phyloP scores from a whole-genome alignment of 768 basidiomycete genomes.

The Amanita jacksonii region DNA sequence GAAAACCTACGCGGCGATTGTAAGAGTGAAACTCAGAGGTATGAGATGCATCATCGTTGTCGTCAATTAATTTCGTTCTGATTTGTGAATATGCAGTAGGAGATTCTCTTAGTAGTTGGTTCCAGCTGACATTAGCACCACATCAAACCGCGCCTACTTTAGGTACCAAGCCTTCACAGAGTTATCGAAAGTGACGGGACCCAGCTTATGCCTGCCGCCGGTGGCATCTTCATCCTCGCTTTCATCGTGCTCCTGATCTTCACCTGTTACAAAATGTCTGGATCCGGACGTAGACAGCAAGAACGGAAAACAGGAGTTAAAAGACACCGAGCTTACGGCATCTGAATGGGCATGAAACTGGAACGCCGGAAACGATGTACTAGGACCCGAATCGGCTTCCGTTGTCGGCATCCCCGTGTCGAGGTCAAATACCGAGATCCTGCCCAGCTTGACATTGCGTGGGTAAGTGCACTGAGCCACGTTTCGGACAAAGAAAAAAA shows the following conservation, averaged over 20 bases:
- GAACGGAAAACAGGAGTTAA: conserved; percentile 55
- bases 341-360: conserved; percentile 57
- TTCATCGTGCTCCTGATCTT: background rate
- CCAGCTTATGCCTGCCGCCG: conserved; percentile 9
- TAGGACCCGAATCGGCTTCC: background rate
- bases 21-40: too few species aligned
- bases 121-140: too few species aligned
- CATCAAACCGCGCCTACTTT: too few species aligned
- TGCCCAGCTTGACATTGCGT: conserved; percentile 35
- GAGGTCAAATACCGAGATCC: conserved; percentile 44
- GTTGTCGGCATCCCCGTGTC: background rate
- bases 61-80: too few species aligned
- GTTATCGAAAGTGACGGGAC: conserved; percentile 23
- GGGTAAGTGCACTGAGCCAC: too few species aligned
- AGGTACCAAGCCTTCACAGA: conserved; percentile 23
- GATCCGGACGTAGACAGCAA: conserved; percentile 71
- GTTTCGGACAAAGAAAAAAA: conserved; percentile 9
- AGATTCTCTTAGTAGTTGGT: too few species aligned
- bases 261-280: conserved; percentile 41
- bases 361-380: conserved; percentile 18
- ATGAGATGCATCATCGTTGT: too few species aligned
- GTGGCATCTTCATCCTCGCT: background rate
- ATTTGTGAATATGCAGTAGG: too few species aligned
- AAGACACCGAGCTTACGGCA: conserved; percentile 60
- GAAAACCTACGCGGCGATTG: too few species aligned